These are phyloP conservation scores for Phytopythium chamaehyphon DNA, from an alignment of 352 stramenopile species.

Conservation along the genomic window DNA sequence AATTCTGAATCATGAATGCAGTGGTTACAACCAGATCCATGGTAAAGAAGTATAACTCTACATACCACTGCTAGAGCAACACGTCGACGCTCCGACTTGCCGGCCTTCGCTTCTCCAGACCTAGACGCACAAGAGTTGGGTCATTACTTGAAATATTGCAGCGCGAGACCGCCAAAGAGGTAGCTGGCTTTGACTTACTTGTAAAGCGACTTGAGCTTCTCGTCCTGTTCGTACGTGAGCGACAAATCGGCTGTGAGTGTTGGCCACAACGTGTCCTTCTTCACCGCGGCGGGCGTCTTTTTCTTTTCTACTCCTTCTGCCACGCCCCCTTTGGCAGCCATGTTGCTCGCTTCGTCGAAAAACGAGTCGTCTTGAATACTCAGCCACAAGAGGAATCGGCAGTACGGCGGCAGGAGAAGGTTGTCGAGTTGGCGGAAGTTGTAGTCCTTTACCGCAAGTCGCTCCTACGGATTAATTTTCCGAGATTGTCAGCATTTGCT, in stretches of 20 bases:
- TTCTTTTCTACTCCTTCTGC: constrained; percentile 60
- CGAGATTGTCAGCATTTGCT: not conserved
- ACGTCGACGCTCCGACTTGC: constrained; percentile 75
- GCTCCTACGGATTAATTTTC: constrained; percentile 34
- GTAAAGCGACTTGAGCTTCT: constrained; percentile 87
- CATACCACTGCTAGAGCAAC: constrained; percentile 80
- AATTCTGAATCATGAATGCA: constrained; percentile 40
- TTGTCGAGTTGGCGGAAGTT: constrained; percentile 89
- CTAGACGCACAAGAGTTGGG: constrained; percentile 14
- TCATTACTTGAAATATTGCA: constrained; percentile 3
- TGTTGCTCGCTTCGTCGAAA: constrained; percentile 64
- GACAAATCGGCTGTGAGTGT: constrained; percentile 72
- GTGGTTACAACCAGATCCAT: not conserved
- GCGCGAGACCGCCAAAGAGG: too few species aligned
- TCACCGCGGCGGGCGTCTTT: constrained; percentile 54
- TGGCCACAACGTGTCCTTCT: constrained; percentile 83
- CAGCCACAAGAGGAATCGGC: constrained; percentile 85
- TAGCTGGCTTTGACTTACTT: constrained; percentile 37
- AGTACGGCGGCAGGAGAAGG: constrained; percentile 82
- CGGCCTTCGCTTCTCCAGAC: constrained; percentile 74
- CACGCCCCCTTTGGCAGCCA: constrained; percentile 33
- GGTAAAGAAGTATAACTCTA: constrained; percentile 6
- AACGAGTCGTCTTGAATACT: constrained; percentile 85
- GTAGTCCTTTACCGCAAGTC: constrained; percentile 85
- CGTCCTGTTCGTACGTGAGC: constrained; percentile 87